Evolutionary conservation across 352 stramenopile species (phyloP).

Genomic region (Elongisporangium anandrum): DNA sequence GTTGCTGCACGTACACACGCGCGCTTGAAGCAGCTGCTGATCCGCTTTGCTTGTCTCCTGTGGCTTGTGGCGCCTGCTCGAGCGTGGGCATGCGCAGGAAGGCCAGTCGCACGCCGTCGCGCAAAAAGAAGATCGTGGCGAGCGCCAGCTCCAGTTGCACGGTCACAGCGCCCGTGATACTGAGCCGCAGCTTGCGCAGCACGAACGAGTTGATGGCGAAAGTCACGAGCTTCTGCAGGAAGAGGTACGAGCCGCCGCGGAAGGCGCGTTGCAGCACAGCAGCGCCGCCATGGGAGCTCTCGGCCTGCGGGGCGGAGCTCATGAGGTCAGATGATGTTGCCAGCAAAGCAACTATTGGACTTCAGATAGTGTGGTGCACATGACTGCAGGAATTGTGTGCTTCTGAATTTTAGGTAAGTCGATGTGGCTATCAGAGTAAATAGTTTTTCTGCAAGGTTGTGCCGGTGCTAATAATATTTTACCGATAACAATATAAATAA

Average conservation of each 20-base stretch:
- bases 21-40: background rate
- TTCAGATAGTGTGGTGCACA: background rate
- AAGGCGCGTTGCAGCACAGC: slow-evolving; percentile 44
- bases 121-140: slow-evolving; percentile 87
- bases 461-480: background rate
- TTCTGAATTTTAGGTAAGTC: too few species aligned
- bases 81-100: slow-evolving; percentile 79
- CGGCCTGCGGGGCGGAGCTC: background rate
- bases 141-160: slow-evolving; percentile 88
- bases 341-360: background rate
- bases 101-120: slow-evolving; percentile 84
- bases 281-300: background rate
- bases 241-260: slow-evolving; percentile 67
- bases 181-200: slow-evolving; percentile 63
- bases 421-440: background rate
- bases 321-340: background rate
- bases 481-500: background rate
- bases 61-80: slow-evolving; percentile 17
- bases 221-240: slow-evolving; percentile 81
- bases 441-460: background rate
- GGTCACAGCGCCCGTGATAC: slow-evolving; percentile 73
- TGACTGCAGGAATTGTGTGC: background rate
- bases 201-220: slow-evolving; percentile 85
- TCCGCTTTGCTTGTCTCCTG: background rate
- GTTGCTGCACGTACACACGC: slow-evolving; percentile 39